A percentile compares a stretch with the other conserved stretches of the same genome.
Evolutionary conservation across 1,139 yeast species (phyloP).

Genomic region (Candida sp.): DNA sequence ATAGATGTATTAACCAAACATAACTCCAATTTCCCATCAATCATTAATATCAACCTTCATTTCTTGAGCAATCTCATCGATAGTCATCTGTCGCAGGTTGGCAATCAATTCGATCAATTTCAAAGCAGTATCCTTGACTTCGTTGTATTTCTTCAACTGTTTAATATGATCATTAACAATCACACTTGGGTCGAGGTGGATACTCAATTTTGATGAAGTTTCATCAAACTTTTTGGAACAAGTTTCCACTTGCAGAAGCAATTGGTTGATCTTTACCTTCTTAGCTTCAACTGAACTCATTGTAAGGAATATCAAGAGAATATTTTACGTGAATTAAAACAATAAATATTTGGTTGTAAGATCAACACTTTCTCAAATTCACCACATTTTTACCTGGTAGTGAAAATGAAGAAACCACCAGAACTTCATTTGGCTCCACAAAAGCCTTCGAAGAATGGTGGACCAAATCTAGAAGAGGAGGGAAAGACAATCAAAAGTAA

Average conservation of each 20-base stretch:
- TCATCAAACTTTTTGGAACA: not conserved
- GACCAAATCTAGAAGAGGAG: no score
- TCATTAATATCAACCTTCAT: not conserved
- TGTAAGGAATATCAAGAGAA: no score
- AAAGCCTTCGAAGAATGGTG: no score
- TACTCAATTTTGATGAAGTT: slow-evolving; percentile 18
- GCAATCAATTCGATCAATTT: slow-evolving; percentile 50
- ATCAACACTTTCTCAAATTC: not conserved
- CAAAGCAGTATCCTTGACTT: slow-evolving; percentile 48
- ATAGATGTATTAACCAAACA: no score
- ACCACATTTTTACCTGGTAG: no score
- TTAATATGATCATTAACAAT: slow-evolving; percentile 42
- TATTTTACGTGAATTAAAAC: not conserved
- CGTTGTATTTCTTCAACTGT: slow-evolving; percentile 44
- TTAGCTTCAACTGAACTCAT: not conserved
- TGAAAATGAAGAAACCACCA: no score
- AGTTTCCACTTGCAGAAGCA: not conserved
- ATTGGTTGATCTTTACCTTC: not conserved
- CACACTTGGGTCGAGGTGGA: slow-evolving; percentile 25
- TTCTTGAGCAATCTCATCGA: not conserved
- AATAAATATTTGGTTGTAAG: slow-evolving; percentile 1
- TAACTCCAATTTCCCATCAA: not conserved
- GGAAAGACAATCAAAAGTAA: no score
- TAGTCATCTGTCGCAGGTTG: slow-evolving; percentile 31
- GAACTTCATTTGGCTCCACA: no score